phyloP scores from a whole-genome alignment of 306 rosid species.

The Trifolium pratense region DNA sequence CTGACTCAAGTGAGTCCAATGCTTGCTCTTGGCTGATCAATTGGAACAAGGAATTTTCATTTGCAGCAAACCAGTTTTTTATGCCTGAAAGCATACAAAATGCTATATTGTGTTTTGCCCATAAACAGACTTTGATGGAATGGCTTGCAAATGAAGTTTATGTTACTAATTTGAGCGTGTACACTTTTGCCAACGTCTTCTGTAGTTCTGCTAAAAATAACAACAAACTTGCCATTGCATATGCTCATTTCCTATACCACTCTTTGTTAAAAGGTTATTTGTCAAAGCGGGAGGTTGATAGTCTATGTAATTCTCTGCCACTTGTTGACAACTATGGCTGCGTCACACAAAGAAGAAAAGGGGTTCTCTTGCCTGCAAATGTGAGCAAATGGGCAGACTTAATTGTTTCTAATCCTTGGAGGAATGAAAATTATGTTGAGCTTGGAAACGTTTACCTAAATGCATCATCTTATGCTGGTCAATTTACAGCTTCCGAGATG shows the following conservation, averaged over 20 bases:
- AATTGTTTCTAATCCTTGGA: slow-evolving; percentile 71
- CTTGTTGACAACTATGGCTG: slow-evolving; percentile 61
- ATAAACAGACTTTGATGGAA: slow-evolving; percentile 39
- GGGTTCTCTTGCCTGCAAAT: slow-evolving; percentile 70
- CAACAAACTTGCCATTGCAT: slow-evolving; percentile 42
- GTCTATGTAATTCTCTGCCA: slow-evolving; percentile 54
- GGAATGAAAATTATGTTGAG: slow-evolving; percentile 56
- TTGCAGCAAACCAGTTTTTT: slow-evolving; percentile 42
- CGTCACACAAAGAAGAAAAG: slow-evolving; percentile 11
- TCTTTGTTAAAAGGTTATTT: slow-evolving; percentile 38
- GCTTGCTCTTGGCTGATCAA: slow-evolving; percentile 61
- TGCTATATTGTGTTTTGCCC: slow-evolving; percentile 35
- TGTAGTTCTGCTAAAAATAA: slow-evolving; percentile 14
- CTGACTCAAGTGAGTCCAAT: slow-evolving; percentile 18
- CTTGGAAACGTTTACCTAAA: slow-evolving; percentile 55
- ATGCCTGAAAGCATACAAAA: slow-evolving; percentile 60
- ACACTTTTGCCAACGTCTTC: slow-evolving; percentile 44
- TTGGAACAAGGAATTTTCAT: slow-evolving; percentile 56
- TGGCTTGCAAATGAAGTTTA: slow-evolving; percentile 52
- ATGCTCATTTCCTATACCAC: slow-evolving; percentile 64
- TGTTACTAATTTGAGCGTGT: slow-evolving; percentile 26
- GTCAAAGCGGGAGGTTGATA: slow-evolving; percentile 23
- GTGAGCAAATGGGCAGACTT: slow-evolving; percentile 74
- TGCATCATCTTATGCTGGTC: slow-evolving; percentile 46
- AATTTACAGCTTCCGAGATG: slow-evolving; percentile 16